phyloP scores from a whole-genome alignment of 352 stramenopile genomes.

The Phytophthora tentaculata region DNA sequence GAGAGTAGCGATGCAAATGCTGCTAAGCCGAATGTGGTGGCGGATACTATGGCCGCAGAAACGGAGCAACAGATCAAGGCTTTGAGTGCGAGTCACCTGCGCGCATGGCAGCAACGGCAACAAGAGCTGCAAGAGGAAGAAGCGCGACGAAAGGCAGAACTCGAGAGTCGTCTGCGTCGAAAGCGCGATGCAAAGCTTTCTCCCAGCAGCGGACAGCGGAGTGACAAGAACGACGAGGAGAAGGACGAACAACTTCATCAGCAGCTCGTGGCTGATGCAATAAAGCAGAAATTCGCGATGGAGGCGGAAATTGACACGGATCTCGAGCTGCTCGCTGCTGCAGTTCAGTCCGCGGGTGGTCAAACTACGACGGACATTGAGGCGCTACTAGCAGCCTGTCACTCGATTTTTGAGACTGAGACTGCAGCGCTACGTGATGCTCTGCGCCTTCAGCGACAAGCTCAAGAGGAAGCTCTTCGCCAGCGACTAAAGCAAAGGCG shows the following conservation, averaged over 20 bases:
- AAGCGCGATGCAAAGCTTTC: conserved; percentile 22
- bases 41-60: conserved; percentile 32
- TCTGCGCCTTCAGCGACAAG: conserved; percentile 27
- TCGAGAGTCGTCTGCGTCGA: conserved; percentile 27
- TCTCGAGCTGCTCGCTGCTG: conserved; percentile 33
- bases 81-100: conserved; percentile 34
- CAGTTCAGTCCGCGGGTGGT: conserved; percentile 24
- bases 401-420: conserved; percentile 33
- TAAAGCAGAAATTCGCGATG: conserved; percentile 30
- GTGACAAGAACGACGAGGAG: background rate
- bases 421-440: conserved; percentile 24
- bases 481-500: conserved; percentile 22
- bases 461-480: conserved; percentile 27
- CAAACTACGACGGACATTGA: conserved; percentile 37
- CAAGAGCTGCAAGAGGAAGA: conserved; percentile 36
- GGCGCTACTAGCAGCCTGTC: conserved; percentile 31
- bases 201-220: background rate
- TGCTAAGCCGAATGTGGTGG: conserved; percentile 17
- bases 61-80: conserved; percentile 44
- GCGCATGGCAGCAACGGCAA: conserved; percentile 33
- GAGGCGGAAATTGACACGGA: conserved; percentile 32
- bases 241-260: conserved; percentile 20
- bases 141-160: conserved; percentile 15
- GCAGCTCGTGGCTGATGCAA: conserved; percentile 23
- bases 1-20: background rate